These are phyloP conservation scores for Sclerotinia sclerotiorum DNA, from an alignment of 2,329 filamentous ascomycete species.

Conservation along the genomic window DNA sequence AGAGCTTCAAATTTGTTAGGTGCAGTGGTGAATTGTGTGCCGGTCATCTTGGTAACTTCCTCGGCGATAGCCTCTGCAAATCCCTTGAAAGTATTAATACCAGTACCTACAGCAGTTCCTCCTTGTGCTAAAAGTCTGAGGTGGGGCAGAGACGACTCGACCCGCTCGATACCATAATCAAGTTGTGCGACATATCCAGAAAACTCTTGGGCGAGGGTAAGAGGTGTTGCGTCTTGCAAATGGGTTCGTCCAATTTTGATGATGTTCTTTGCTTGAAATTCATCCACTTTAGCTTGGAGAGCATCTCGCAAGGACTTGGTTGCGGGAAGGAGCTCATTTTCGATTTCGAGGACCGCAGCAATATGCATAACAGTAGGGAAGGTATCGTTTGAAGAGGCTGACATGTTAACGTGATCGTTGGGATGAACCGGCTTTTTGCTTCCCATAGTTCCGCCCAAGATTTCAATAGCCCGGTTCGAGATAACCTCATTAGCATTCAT, in stretches of 20 bases:
- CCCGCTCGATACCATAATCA: conserved; percentile 82
- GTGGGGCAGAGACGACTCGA: conserved; percentile 79
- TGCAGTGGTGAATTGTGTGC: conserved; percentile 89
- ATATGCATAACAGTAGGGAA: conserved; percentile 99
- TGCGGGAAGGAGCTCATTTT: conserved; percentile 79
- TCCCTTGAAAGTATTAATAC: conserved; percentile 94
- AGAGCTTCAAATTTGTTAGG: conserved; percentile 99
- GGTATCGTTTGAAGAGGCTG: conserved; percentile 96
- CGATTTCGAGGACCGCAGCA: conserved; percentile 89
- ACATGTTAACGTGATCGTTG: conserved; percentile 99
- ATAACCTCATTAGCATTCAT: conserved; percentile 99
- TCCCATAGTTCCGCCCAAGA: conserved; percentile 89
- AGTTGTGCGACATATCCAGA: conserved; percentile 96
- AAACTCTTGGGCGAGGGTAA: conserved; percentile 96
- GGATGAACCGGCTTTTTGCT: conserved; percentile 98
- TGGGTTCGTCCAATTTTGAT: conserved; percentile 99
- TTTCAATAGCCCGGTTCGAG: conserved; percentile 98
- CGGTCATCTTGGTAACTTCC: conserved; percentile 90
- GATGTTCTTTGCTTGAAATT: conserved; percentile 80
- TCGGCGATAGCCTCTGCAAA: conserved; percentile 91
- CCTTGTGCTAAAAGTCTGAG: conserved; percentile 88
- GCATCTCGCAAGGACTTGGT: conserved; percentile 79
- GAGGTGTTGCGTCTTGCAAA: conserved; percentile 92
- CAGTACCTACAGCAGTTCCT: conserved; percentile 94
- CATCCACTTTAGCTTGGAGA: conserved; percentile 83